Evolutionary conservation across 164 flowering plant species (phyloP), one percentile per base, ranked within the genome.

Genomic region (Saururus chinensis): DNA sequence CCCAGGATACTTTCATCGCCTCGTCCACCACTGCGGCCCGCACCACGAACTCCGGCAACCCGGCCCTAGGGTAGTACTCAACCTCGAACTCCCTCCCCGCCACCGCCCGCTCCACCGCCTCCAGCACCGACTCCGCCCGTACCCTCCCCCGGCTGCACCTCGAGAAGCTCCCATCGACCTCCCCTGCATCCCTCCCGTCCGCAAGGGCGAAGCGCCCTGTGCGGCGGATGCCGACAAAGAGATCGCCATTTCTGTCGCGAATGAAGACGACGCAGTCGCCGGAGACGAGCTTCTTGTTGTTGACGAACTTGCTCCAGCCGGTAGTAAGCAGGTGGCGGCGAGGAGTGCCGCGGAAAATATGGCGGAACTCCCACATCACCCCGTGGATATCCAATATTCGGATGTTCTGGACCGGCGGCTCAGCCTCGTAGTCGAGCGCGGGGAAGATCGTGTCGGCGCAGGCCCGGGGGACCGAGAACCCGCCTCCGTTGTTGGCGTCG

Each of bases 401-500:
- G 11, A 91, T 64, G 0, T 53, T 75, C 81, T 91, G 95, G 1
- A 84, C 83, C 9, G 97, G 95, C 53, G 87, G 89, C 0, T 82
- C 88, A 1, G 69, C 88, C 16, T 65, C 59, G 64, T 51, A 81
- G 62, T 85, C 59, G 54, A 90, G 63, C 22, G 70, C 75, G 51
- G 95, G 97, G 70, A 85, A 87, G 22, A 90, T 75, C 41, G 80
- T 69, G 37, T 91, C 95, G 13, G 97, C 97, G 41, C 97, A 91
- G 56, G 69, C 78, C 51, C 86, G 68, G 54, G 95, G 95, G 4
- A 91, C 95, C 19, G 95, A 88, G 70, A 91, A 88, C 0, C 95
- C 97, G 0, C 97, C 97, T n/a, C 97, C 97, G 23, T 84, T 91
- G 66, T 88, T 88, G 4, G 93, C 95, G 59, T 91, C 97, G 3